phyloP scores from a whole-genome alignment of 768 basidiomycete species.

The Russula earlei region DNA sequence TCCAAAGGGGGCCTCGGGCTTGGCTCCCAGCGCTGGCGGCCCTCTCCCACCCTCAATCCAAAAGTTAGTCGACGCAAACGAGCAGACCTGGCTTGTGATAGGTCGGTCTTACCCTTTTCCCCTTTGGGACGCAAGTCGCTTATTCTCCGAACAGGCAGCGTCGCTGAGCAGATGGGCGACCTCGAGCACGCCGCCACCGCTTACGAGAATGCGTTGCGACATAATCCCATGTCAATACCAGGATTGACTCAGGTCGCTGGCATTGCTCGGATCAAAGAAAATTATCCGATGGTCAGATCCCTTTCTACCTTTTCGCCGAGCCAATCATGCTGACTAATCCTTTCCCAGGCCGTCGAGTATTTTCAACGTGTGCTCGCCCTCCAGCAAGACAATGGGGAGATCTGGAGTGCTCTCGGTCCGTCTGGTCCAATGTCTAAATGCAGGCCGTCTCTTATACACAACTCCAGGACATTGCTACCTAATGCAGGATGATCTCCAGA shows the following conservation, averaged over 20 bases:
- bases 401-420: conserved; percentile 91
- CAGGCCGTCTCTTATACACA: conserved; percentile 9
- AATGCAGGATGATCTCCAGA: conserved; percentile 98
- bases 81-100: conserved; percentile 92
- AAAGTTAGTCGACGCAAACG: conserved; percentile 79
- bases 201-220: conserved; percentile 92
- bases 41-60: conserved; percentile 42
- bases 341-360: conserved; percentile 81
- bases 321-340: conserved; percentile 18
- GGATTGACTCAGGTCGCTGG: conserved; percentile 92
- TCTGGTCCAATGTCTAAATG: conserved; percentile 23
- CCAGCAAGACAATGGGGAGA: conserved; percentile 95
- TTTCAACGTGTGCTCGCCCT: conserved; percentile 87
- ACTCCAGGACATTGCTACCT: conserved; percentile 90
- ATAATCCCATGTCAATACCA: conserved; percentile 85
- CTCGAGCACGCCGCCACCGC: conserved; percentile 85
- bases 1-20: conserved; percentile 23
- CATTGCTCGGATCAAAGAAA: conserved; percentile 95
- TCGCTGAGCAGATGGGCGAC: conserved; percentile 93
- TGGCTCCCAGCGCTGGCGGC: conserved; percentile 19
- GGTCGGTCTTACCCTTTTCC: conserved; percentile 38
- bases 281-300: conserved; percentile 81
- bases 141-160: conserved; percentile 55
- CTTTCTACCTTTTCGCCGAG: conserved; percentile 13
- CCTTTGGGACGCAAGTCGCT: conserved; percentile 10